Percentiles rank a stretch among this genome's conserved stretches.
Evolutionary conservation across 1,139 yeast species (phyloP).

Genomic region (Candida labiduridarum): DNA sequence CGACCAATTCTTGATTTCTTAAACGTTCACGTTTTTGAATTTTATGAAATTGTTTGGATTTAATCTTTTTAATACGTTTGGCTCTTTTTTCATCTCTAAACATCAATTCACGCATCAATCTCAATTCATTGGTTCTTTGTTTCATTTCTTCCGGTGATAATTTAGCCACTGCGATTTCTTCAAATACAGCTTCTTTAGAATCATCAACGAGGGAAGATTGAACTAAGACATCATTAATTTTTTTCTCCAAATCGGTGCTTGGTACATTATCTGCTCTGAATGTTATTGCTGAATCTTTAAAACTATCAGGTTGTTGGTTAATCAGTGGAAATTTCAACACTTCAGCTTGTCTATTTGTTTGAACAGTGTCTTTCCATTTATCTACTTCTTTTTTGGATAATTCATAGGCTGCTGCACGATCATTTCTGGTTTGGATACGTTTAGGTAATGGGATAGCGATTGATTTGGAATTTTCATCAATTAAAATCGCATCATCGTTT

Average conservation of each 20-base stretch:
- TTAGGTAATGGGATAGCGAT: constrained; percentile 82
- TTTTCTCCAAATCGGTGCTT: constrained; percentile 66
- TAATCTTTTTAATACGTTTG: constrained; percentile 88
- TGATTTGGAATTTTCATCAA: constrained; percentile 51
- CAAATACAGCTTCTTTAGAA: constrained; percentile 77
- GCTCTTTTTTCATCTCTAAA: constrained; percentile 93
- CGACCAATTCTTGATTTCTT: constrained; percentile 69
- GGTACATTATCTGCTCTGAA: constrained; percentile 51
- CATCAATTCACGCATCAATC: constrained; percentile 94
- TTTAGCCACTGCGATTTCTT: constrained; percentile 82
- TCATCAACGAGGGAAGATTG: constrained; percentile 74
- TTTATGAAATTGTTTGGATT: constrained; percentile 86
- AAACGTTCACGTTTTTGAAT: constrained; percentile 84
- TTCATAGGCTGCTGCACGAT: constrained; percentile 88
- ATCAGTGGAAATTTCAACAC: constrained; percentile 71
- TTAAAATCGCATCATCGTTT: constrained; percentile 51
- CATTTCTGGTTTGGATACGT: constrained; percentile 82
- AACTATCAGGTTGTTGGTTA: constrained; percentile 39
- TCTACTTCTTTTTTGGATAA: constrained; percentile 83
- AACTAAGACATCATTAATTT: constrained; percentile 61
- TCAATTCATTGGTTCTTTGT: constrained; percentile 77
- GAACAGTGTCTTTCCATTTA: constrained; percentile 86
- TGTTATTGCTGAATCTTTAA: constrained; percentile 54
- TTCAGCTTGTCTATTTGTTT: constrained; percentile 80
- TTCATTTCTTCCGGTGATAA: constrained; percentile 78